Conservation (phyloP, 2,329 filamentous ascomycete species). For the Colletotrichum noveboracense region DNA sequence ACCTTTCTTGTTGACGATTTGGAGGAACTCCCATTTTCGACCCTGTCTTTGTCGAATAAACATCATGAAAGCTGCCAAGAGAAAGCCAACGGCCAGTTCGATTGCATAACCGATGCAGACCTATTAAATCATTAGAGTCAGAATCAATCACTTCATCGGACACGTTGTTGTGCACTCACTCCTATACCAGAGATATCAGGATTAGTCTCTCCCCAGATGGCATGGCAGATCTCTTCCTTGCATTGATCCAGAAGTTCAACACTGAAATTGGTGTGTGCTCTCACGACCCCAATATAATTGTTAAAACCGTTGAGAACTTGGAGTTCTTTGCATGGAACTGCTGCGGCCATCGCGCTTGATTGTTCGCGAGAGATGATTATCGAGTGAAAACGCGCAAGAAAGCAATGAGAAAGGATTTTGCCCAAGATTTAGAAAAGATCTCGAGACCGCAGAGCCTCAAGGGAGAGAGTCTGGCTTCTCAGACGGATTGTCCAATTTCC, state of each 20-base stretch:
- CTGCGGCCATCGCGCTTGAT: background rate
- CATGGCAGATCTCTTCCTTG: background rate
- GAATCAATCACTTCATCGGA: background rate
- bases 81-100: background rate
- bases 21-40: conserved; percentile 25
- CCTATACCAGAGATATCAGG: background rate
- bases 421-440: too few relatives aligned
- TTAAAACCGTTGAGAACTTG: background rate
- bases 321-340: background rate
- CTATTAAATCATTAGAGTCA: background rate
- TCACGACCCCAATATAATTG: background rate
- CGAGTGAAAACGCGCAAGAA: background rate
- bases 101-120: background rate
- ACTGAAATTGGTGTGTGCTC: background rate
- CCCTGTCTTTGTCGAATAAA: background rate
- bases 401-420: background rate
- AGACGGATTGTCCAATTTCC: too few relatives aligned
- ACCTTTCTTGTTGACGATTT: background rate
- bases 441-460: too few relatives aligned
- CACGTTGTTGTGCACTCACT: background rate
- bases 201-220: background rate
- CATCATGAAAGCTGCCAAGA: background rate
- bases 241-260: background rate
- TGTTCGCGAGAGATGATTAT: too few relatives aligned
- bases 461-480: too few relatives aligned